Evolutionary conservation across 345 rosid genomes (phyloP).

Genomic region (Nasturtium officinale): DNA sequence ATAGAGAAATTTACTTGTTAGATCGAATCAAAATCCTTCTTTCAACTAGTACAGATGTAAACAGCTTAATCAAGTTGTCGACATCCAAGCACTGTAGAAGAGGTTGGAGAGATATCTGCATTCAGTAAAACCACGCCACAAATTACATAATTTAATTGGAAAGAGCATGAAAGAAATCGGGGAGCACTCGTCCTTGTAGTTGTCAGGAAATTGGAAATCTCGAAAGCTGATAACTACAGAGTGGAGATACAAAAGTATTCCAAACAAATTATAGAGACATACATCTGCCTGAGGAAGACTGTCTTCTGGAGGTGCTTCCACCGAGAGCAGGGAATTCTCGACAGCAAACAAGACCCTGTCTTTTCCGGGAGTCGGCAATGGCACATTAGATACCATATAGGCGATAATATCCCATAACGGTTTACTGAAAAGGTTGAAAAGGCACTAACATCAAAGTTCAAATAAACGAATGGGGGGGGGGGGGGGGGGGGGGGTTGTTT

Average conservation of each 20-base stretch:
- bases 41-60: conserved; percentile 90
- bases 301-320: conserved; percentile 90
- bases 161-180: background rate
- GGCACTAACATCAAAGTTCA: conserved; percentile 43
- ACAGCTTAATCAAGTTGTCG: conserved; percentile 85
- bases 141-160: conserved; percentile 10
- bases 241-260: conserved; percentile 9
- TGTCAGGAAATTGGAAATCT: conserved; percentile 13
- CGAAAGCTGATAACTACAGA: conserved; percentile 9
- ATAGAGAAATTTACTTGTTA: conserved; percentile 64
- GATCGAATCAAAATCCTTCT: conserved; percentile 94
- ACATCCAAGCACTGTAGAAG: conserved; percentile 94
- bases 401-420: conserved; percentile 90
- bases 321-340: conserved; percentile 82
- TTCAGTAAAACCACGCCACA: conserved; percentile 36
- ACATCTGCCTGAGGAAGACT: conserved; percentile 97
- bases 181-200: conserved; percentile 3
- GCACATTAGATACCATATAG: conserved; percentile 75
- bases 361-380: conserved; percentile 93
- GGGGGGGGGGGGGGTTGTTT: background rate
- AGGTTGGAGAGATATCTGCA: conserved; percentile 98
- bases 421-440: conserved; percentile 73
- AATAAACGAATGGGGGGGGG: conserved; percentile 12
- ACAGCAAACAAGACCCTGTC: conserved; percentile 88
- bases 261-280: conserved; percentile 35